Evolutionary conservation across 306 rosid genomes (phyloP), one percentile per base, ranked within the genome.

Genomic region (Rosa rugosa): DNA sequence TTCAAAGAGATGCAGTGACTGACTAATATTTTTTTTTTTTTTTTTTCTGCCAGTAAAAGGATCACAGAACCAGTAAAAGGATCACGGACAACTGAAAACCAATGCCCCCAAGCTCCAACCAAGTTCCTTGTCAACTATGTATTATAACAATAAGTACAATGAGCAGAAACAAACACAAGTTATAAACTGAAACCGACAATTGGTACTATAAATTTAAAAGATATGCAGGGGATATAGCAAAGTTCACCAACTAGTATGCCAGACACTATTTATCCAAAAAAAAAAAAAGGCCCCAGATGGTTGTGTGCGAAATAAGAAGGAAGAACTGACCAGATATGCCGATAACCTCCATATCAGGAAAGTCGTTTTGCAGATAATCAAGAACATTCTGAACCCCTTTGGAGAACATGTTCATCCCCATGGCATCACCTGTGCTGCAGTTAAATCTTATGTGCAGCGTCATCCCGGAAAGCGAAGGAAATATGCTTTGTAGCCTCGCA

Each of bases 371-470:
- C 40, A 62, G 41, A 27, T 11, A 62, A 62, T 62, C 41, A 12
- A 62, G 68, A 3, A 62, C 68, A 31, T 62, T 62, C 41, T 62
- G 68, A 62, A 62, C 68, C 40, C 68, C 68, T 27, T 62, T 62
- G 68, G 68, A 62, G 18, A 62, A 41, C 68, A 62, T 62, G 18
- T 62, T 62, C 96, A 91, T 91, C 73, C 96, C 96, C 96, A 91
- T 91, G 41, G 96, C 96, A 62, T 91, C 96, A 0, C 96, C 96
- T 11, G 96, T 91, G 86, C 93, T 84, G 83, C 93, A 89, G 9
- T 75, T 77, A 77, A 89, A 91, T 85, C 96, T 77, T 77, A 89
- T 72, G 80, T 91, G 89, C 45, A 89, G 60, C 78, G 87, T 89
- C 40, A 0, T 62, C 68, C 20, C 68, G 0, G 40, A 4, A 27